Base-by-base conservation (phyloP, 805 yeast species). In the Wickerhamiella dianesei region DNA sequence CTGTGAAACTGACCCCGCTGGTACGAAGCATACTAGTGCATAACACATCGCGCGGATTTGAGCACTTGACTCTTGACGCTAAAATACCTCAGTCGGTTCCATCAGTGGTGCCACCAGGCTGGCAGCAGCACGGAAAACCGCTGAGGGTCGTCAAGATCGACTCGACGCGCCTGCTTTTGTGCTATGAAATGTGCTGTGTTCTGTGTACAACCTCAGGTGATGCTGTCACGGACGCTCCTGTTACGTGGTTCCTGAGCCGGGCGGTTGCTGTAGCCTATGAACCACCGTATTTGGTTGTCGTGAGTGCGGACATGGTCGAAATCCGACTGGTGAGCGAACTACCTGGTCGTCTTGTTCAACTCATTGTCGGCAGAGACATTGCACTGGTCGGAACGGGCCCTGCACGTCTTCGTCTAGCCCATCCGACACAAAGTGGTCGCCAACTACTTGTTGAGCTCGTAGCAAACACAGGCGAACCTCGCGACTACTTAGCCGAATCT, bases 131-230 rank as follows among this genome's bases (percentile, higher is more conserved):
- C 48, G 68, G 67, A 22, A 66, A 67, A 43, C 65, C 66, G 22
- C 64, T 71, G 37, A 68, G 73, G 9, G 51, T 56, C 71, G 79
- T 74, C 58, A 75, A 76, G 55, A 66, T 81, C n/a, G 61, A 68
- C 6, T 74, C 75, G 43, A 67, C 73, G 45, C 64, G 68, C 13
- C 74, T 79, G 45, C 62, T 82, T 13, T 60, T 82, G 41, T 80
- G 82, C 35, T 85, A 82, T 64, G 82, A 74, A 47, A 78, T 77
- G 45, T 78, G 80, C 55, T 86, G 84, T 3, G 66, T 84, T 2
- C 78, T 78, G 48, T 72, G 79, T 48, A 77, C 80, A 58, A 71
- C 73, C 43, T 67, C 70, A 37, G 71, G 71, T 13, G 32, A 25
- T 12, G 49, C 47, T 13, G 46, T 61, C n/a, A 49, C 64, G n/a